phyloP scores from a whole-genome alignment of 2,329 filamentous ascomycete species.

The Gremmenia infestans region DNA sequence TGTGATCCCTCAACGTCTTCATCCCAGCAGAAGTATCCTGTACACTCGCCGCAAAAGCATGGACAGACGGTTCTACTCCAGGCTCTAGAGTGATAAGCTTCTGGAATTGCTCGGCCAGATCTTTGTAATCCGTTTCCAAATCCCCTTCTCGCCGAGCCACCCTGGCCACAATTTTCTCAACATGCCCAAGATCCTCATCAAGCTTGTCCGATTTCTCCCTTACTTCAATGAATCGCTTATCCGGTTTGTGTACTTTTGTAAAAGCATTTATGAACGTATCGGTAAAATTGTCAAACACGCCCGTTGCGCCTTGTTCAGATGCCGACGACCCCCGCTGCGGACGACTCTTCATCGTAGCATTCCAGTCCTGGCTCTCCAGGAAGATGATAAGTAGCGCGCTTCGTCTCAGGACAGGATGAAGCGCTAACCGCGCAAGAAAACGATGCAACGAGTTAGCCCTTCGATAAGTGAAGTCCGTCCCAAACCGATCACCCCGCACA shows the following conservation, averaged over 20 bases:
- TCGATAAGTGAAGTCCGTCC: conserved; percentile 82
- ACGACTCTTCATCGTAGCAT: conserved; percentile 84
- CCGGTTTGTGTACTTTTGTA: conserved; percentile 90
- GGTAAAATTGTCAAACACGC: conserved; percentile 91
- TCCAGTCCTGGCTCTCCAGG: conserved; percentile 92
- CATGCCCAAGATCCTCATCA: conserved; percentile 85
- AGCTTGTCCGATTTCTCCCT: conserved; percentile 89
- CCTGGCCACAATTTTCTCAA: conserved; percentile 92
- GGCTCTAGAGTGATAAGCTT: conserved; percentile 87
- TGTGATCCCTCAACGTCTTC: conserved; percentile 78
- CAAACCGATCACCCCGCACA: conserved; percentile 92
- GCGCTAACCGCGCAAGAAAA: conserved; percentile 78
- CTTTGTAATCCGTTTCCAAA: conserved; percentile 80
- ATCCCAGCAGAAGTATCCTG: conserved; percentile 78
- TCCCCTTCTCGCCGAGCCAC: conserved; percentile 85
- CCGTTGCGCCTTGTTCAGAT: conserved; percentile 47
- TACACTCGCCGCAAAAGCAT: conserved; percentile 80
- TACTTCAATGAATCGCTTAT: conserved; percentile 91
- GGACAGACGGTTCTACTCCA: conserved; percentile 74
- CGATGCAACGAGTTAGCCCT: conserved; percentile 87
- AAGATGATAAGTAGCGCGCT: conserved; percentile 81
- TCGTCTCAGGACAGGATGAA: conserved; percentile 84
- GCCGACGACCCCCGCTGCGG: conserved; percentile 57
- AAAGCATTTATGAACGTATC: conserved; percentile 98
- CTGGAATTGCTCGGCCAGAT: conserved; percentile 91